Base-by-base conservation (phyloP, 768 basidiomycete genomes). In the Serendipita sp. region DNA sequence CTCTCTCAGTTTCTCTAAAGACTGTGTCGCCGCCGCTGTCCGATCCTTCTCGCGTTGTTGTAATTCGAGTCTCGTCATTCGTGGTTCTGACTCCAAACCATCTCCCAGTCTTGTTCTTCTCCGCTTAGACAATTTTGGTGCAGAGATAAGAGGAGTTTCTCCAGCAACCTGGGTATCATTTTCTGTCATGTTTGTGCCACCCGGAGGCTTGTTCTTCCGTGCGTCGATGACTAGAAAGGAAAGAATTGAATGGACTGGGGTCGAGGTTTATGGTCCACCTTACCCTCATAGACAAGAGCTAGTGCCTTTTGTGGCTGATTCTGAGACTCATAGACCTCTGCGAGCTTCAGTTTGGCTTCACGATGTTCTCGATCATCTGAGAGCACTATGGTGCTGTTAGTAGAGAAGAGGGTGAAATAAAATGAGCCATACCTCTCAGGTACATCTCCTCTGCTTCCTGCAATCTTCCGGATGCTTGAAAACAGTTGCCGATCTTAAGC, bases 331-430 rank as follows among this genome's bases (percentile, higher is more conserved):
- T 91, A 90, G 13, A 93, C 83, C 68, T 89, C 89, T 0, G 94
- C 95, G 0, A 97, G 79, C 67, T 89, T 88, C 81, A 94, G 85
- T 73, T 91, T 92, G 32, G 85, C 86, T 34, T 93, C 89, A 69
- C 84, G 83, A 68, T 90, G 81, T 0, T 79, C 78, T 0, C 90
- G 85, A 71, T 93, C 88, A 10, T 30, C 8, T 32, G 38, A 7
- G 8, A n/a, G 32, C 2, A 58, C 65, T 63, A 44, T 15, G 7
- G 3, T 15, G 13, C 4, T 8, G 13, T 15, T 16, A 44, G 52
- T 3, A 18, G 28, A 47, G 51, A 58, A 66, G 8, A 65, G 10
- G 30, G 36, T n/a, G 18, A 8, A 62, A 10, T 30, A 32, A 23
- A 15, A 72, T 80, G 30, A 13, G 7, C 13, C 41, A 41, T 63